These are phyloP conservation scores for Paramecium sonneborni DNA, from an alignment of 73 alveolate species.

Conservation along the genomic window DNA sequence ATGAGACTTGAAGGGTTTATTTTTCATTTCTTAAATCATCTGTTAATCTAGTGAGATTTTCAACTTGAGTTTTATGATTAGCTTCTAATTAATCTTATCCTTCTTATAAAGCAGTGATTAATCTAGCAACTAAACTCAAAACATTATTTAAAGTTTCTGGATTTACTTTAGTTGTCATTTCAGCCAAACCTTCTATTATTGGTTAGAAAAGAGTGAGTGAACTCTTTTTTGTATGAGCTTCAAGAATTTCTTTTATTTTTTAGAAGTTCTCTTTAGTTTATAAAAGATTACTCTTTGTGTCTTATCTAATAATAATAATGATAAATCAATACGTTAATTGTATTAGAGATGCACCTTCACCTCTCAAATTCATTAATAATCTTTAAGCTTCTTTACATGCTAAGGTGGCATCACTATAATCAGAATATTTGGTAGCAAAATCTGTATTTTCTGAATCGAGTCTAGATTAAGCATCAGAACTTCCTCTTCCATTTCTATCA, in stretches of 20 bases:
- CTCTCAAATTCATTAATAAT: background rate
- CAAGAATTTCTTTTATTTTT: slow-evolving; percentile 46
- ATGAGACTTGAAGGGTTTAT: slow-evolving; percentile 20
- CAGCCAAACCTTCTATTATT: slow-evolving; percentile 53
- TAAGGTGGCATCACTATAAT: slow-evolving; percentile 41
- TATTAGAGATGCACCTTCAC: slow-evolving; percentile 32
- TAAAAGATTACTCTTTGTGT: slow-evolving; percentile 34
- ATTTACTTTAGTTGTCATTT: slow-evolving; percentile 52
- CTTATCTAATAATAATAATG: background rate
- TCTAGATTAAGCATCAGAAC: slow-evolving; percentile 24
- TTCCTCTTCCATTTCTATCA: slow-evolving; percentile 30
- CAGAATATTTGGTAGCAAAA: slow-evolving; percentile 1
- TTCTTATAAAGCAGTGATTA: slow-evolving; percentile 45
- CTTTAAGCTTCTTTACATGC: slow-evolving; percentile 57
- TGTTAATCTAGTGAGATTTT: slow-evolving; percentile 12
- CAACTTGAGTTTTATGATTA: slow-evolving; percentile 46
- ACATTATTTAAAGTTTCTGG: slow-evolving; percentile 54
- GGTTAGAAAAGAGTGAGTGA: slow-evolving; percentile 54
- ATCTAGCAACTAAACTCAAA: slow-evolving; percentile 29
- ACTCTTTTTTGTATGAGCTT: slow-evolving; percentile 30
- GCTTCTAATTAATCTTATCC: slow-evolving; percentile 53
- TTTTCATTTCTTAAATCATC: slow-evolving; percentile 45
- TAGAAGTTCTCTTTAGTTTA: slow-evolving; percentile 56
- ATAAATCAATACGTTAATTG: background rate
- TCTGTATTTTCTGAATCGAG: slow-evolving; percentile 31